Conservation (phyloP, 2,329 filamentous ascomycete species). For the Trichoderma atroviride region DNA sequence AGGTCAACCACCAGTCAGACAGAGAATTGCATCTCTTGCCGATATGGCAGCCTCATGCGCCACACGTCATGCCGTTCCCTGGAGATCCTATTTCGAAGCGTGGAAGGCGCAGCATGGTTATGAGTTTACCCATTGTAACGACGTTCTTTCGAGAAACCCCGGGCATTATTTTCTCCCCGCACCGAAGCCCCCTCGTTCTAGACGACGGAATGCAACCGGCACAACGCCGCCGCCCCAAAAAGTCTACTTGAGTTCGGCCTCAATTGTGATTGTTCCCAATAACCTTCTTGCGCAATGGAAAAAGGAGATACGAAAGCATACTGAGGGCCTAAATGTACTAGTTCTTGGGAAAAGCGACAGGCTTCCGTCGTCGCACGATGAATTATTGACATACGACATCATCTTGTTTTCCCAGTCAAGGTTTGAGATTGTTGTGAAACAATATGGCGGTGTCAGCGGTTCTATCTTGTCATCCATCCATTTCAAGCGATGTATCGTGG, state of each 20-base stretch:
- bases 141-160: constrained; percentile 59
- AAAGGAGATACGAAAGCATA: constrained; percentile 78
- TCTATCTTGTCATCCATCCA: constrained; percentile 72
- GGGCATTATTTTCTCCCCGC: constrained; percentile 61
- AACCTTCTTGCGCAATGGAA: constrained; percentile 87
- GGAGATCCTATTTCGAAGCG: constrained; percentile 65
- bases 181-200: constrained; percentile 40
- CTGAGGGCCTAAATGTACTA: constrained; percentile 65
- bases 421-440: constrained; percentile 64
- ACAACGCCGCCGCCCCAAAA: constrained; percentile 43
- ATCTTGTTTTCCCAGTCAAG: constrained; percentile 74
- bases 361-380: constrained; percentile 58
- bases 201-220: constrained; percentile 27
- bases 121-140: constrained; percentile 57
- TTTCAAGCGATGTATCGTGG: constrained; percentile 87
- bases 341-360: constrained; percentile 57
- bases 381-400: constrained; percentile 71
- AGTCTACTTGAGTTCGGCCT: constrained; percentile 68
- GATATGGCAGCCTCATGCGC: constrained; percentile 76
- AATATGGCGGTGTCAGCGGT: constrained; percentile 38
- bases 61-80: constrained; percentile 69
- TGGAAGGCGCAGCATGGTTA: constrained; percentile 49
- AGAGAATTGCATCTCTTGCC: constrained; percentile 62
- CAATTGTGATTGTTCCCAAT: constrained; percentile 77
- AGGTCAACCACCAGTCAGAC: constrained; percentile 44